phyloP scores from a whole-genome alignment of 192 early-diverging fungal genomes.

The Oehlia diaphana region DNA sequence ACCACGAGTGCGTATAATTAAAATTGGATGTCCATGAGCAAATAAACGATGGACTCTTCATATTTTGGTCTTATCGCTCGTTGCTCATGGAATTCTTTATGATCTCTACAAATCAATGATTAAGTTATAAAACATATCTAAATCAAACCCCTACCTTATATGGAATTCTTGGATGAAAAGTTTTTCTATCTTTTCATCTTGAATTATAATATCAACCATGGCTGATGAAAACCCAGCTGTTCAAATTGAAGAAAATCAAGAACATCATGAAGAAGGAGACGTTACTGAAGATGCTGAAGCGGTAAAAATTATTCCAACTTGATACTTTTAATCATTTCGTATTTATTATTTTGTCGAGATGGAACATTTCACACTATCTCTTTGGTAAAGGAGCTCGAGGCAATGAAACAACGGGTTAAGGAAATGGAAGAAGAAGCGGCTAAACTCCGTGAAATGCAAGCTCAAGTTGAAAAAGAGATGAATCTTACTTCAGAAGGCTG shows the following conservation, averaged over 20 bases:
- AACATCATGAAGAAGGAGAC: constrained; percentile 17
- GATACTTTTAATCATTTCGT: not conserved
- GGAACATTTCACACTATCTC: not conserved
- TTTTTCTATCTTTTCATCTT: not conserved
- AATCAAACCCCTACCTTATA: constrained; percentile 10
- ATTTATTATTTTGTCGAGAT: not conserved
- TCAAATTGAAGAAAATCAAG: not conserved
- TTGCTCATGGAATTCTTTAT: constrained; percentile 14
- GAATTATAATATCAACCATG: constrained; percentile 10
- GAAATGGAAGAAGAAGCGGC: constrained; percentile 85
- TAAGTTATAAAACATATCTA: not conserved
- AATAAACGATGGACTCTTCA: not conserved
- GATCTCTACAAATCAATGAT: not conserved
- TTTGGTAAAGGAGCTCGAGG: constrained; percentile 50
- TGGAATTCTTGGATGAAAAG: constrained; percentile 5
- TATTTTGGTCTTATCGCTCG: constrained; percentile 5
- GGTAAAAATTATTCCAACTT: not conserved
- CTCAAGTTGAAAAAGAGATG: constrained; percentile 74
- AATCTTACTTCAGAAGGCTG: constrained; percentile 54
- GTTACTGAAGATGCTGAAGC: constrained; percentile 30
- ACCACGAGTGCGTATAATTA: not conserved
- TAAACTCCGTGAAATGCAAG: constrained; percentile 77
- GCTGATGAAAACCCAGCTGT: constrained; percentile 16
- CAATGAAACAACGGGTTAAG: constrained; percentile 73
- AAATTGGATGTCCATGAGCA: constrained; percentile 7